Evolutionary conservation across 129 eudicot genomes (phyloP).

Genomic region (Calendula officinalis): DNA sequence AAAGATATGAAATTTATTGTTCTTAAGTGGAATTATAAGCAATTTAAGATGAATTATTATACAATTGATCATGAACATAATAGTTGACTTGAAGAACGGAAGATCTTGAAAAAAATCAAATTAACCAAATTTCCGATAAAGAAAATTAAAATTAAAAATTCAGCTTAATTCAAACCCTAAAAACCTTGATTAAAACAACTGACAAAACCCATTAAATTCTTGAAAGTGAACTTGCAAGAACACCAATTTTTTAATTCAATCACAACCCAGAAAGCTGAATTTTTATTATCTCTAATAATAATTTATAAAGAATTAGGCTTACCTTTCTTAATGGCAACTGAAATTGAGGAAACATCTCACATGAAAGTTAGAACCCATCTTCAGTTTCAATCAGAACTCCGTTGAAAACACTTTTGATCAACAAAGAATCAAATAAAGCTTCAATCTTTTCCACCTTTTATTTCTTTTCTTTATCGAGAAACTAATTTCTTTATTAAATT

Average conservation of each 20-base stretch:
- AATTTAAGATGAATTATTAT: background rate
- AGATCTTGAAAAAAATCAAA: constrained; percentile 12
- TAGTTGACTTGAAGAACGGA: constrained; percentile 22
- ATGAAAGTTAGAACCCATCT: constrained; percentile 56
- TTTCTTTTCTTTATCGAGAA: constrained; percentile 33
- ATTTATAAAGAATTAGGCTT: background rate
- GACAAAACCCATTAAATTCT: constrained; percentile 23
- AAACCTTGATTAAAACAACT: background rate
- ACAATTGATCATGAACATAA: constrained; percentile 2
- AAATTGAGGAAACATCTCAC: constrained; percentile 40
- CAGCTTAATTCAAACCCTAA: constrained; percentile 6
- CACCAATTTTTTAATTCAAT: background rate
- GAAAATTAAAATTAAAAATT: constrained; percentile 11
- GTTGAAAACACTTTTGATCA: constrained; percentile 35
- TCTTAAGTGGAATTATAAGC: background rate
- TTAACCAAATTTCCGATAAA: constrained; percentile 13
- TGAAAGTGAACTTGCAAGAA: constrained; percentile 16
- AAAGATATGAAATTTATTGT: constrained; percentile 1
- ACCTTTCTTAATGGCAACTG: constrained; percentile 48
- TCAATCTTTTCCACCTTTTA: constrained; percentile 29
- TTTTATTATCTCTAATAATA: background rate
- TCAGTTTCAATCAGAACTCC: constrained; percentile 35
- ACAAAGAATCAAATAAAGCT: constrained; percentile 52
- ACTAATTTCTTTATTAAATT: background rate
- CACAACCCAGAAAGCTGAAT: constrained; percentile 6